phyloP scores from a whole-genome alignment of 2,329 filamentous ascomycete genomes.

The Trichoderma sp. region DNA sequence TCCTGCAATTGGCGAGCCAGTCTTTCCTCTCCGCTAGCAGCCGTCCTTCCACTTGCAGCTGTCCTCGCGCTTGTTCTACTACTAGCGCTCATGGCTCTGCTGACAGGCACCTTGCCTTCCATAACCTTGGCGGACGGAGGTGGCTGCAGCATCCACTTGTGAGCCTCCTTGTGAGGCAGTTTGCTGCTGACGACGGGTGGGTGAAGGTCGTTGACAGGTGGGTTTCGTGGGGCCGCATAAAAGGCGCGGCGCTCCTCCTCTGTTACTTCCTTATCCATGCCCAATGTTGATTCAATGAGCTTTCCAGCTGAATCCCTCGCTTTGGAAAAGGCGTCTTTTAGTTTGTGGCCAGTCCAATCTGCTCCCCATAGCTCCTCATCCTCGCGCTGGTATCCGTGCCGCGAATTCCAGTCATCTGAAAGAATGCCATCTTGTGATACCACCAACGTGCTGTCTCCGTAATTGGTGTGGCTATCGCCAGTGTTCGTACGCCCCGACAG shows the following conservation, averaged over 20 bases:
- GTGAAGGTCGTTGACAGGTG: conserved; percentile 83
- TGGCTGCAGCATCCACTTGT: conserved; percentile 90
- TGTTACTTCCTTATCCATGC: conserved; percentile 56
- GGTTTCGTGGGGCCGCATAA: conserved; percentile 64
- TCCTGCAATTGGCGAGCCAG: conserved; percentile 51
- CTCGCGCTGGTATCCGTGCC: conserved; percentile 76
- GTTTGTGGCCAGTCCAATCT: conserved; percentile 57
- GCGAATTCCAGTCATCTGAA: conserved; percentile 69
- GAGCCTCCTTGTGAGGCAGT: conserved; percentile 69
- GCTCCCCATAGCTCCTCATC: conserved; percentile 86
- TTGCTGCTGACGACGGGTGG: conserved; percentile 81
- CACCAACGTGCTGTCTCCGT: conserved; percentile 38
- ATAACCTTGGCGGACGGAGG: conserved; percentile 89
- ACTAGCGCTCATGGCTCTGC: conserved; percentile 62
- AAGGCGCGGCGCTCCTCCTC: conserved; percentile 62
- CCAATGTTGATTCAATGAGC: conserved; percentile 56
- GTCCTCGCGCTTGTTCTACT: conserved; percentile 54
- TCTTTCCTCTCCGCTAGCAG: conserved; percentile 38
- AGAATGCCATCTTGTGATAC: conserved; percentile 46
- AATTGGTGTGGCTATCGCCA: conserved; percentile 44
- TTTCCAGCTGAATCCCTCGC: conserved; percentile 60
- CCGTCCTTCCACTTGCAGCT: conserved; percentile 41
- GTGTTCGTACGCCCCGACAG: conserved; percentile 46
- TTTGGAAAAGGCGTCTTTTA: conserved; percentile 63
- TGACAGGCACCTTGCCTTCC: conserved; percentile 79